phyloP scores from a whole-genome alignment of 2,329 filamentous ascomycete genomes.

The Alternaria panax region DNA sequence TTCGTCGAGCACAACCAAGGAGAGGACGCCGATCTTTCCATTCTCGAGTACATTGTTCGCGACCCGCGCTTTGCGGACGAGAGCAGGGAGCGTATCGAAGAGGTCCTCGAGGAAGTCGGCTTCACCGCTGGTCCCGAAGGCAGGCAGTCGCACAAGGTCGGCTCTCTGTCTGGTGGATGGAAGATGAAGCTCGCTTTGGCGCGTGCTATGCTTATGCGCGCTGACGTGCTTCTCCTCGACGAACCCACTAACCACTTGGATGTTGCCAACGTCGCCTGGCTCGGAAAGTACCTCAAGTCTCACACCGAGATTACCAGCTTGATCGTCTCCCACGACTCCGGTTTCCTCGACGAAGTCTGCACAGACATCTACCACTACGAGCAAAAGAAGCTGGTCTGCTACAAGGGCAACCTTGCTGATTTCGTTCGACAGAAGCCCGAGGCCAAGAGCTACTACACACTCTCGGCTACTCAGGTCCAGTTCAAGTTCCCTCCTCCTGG shows the following conservation, averaged over 20 bases:
- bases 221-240: conserved; percentile 95
- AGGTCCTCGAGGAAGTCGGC: conserved; percentile 88
- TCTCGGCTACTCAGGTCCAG: conserved; percentile 84
- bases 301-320: conserved; percentile 96
- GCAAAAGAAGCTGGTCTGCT: conserved; percentile 90
- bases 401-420: conserved; percentile 80
- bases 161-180: conserved; percentile 96
- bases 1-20: conserved; percentile 99
- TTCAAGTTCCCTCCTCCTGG: conserved; percentile 99
- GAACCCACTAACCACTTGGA: conserved; percentile 99
- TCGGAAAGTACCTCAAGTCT: conserved; percentile 93
- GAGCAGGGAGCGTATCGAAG: conserved; percentile 79
- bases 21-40: conserved; percentile 95
- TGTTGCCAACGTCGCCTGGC: conserved; percentile 93
- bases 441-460: conserved; percentile 97
- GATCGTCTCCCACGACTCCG: conserved; percentile 98
- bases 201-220: conserved; percentile 93
- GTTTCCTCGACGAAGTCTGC: conserved; percentile 95
- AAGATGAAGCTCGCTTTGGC: conserved; percentile 99
- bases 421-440: conserved; percentile 93
- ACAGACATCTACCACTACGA: conserved; percentile 99
- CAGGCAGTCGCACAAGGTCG: conserved; percentile 86
- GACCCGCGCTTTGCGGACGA: conserved; percentile 84
- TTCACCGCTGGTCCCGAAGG: conserved; percentile 91
- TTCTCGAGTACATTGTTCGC: conserved; percentile 89